These are phyloP conservation scores for Cutaneotrichosporon cyanovorans DNA, from an alignment of 1,284 basidiomycete species.

Conservation along the genomic window DNA sequence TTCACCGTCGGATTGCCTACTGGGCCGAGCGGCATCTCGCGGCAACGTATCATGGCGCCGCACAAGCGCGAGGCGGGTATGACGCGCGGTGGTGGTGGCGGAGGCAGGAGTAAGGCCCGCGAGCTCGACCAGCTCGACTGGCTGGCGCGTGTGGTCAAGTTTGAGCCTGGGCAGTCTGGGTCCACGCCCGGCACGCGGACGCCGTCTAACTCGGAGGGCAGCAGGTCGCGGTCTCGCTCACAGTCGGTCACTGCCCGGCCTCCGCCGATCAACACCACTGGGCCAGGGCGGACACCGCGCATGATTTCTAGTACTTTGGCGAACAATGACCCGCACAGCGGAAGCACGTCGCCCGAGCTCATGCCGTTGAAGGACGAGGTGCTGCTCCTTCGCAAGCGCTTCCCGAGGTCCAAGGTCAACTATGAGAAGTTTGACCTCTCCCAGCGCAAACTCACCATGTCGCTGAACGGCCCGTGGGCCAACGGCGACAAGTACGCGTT, in stretches of 20 bases:
- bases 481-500: slow-evolving; percentile 53
- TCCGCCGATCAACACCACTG: background rate
- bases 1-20: slow-evolving; percentile 8
- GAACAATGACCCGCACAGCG: background rate
- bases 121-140: slow-evolving; percentile 44
- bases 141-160: slow-evolving; percentile 41
- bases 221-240: slow-evolving; percentile 18
- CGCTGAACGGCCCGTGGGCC: slow-evolving; percentile 85
- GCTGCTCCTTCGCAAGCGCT: slow-evolving; percentile 63
- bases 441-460: slow-evolving; percentile 74
- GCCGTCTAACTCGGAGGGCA: slow-evolving; percentile 20
- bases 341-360: slow-evolving; percentile 24
- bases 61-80: slow-evolving; percentile 34
- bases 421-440: slow-evolving; percentile 80
- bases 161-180: slow-evolving; percentile 2
- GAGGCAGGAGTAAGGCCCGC: slow-evolving; percentile 11
- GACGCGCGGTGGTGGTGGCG: slow-evolving; percentile 39
- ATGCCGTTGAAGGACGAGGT: slow-evolving; percentile 77
- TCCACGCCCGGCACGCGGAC: slow-evolving; percentile 8
- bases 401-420: slow-evolving; percentile 63
- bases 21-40: slow-evolving; percentile 31
- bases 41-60: slow-evolving; percentile 24
- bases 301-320: too few relatives aligned
- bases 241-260: background rate
- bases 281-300: background rate